These are phyloP conservation scores for Gentiana macrophylla DNA, from an alignment of 257 asterid species.

Conservation along the genomic window DNA sequence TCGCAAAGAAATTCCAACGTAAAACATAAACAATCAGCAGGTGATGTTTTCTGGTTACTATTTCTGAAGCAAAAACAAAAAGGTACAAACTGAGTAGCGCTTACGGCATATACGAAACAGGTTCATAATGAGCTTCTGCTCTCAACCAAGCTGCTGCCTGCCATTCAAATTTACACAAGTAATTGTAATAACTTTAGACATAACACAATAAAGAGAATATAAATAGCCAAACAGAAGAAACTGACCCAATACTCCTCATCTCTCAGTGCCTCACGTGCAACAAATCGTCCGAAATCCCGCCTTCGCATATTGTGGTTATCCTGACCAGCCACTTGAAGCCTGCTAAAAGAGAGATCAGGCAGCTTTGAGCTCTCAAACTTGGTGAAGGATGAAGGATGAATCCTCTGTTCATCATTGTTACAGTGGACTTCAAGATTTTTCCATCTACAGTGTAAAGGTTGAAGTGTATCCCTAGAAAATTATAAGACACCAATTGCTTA, in stretches of 20 bases:
- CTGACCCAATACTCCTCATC: constrained; percentile 98
- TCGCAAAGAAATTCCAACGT: background rate
- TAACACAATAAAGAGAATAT: constrained; percentile 7
- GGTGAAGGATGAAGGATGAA: constrained; percentile 29
- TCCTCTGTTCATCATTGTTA: constrained; percentile 41
- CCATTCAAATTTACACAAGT: constrained; percentile 16
- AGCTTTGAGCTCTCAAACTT: constrained; percentile 40
- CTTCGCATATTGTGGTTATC: constrained; percentile 41
- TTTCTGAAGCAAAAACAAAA: no score
- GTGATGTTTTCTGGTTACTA: background rate
- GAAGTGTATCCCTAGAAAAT: constrained; percentile 46
- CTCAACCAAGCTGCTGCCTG: constrained; percentile 98
- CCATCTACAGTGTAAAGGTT: constrained; percentile 46
- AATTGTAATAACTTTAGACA: constrained; percentile 15
- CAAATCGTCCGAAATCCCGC: constrained; percentile 63
- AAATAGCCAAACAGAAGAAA: constrained; percentile 11
- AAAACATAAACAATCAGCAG: background rate
- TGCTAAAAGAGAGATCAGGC: constrained; percentile 57
- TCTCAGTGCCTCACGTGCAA: constrained; percentile 69
- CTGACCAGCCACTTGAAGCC: constrained; percentile 60
- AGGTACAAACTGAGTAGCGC: constrained; percentile 6
- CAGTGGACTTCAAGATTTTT: constrained; percentile 80
- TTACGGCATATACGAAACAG: constrained; percentile 66
- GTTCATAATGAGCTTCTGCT: constrained; percentile 95
- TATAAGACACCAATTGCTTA: constrained; percentile 11